Evolutionary conservation across 1,139 yeast species (phyloP).

Genomic region (Lodderomyces parapsilosis): DNA sequence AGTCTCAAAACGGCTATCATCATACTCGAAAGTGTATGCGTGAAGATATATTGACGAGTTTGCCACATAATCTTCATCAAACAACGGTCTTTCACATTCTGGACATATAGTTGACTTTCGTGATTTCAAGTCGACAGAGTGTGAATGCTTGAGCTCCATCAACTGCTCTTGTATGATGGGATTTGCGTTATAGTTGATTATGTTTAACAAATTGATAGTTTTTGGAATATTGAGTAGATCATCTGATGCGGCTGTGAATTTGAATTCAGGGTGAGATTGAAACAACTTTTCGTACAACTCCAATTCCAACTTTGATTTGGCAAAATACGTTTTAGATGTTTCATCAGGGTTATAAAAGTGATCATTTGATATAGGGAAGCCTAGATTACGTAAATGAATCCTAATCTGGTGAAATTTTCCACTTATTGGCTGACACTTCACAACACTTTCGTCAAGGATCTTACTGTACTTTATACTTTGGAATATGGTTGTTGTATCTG

Average conservation of each 20-base stretch:
- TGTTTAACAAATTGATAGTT: slow-evolving; percentile 17
- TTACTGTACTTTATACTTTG: slow-evolving; percentile 23
- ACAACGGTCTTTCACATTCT: slow-evolving; percentile 45
- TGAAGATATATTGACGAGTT: slow-evolving; percentile 50
- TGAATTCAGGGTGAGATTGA: slow-evolving; percentile 17
- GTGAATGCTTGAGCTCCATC: slow-evolving; percentile 18
- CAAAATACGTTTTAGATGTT: slow-evolving; percentile 10
- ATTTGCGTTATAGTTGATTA: slow-evolving; percentile 18
- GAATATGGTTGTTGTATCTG: slow-evolving; percentile 36
- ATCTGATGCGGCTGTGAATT: slow-evolving; percentile 7
- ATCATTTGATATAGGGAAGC: slow-evolving; percentile 71
- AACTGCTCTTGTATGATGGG: slow-evolving; percentile 9
- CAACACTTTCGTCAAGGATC: slow-evolving; percentile 48
- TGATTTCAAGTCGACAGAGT: slow-evolving; percentile 5
- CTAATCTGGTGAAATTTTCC: slow-evolving; percentile 82
- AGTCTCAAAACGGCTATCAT: slow-evolving; percentile 26
- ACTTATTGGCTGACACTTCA: slow-evolving; percentile 63
- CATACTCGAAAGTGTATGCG: slow-evolving; percentile 31
- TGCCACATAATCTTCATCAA: slow-evolving; percentile 17
- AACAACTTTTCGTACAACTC: slow-evolving; percentile 26
- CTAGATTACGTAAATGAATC: slow-evolving; percentile 64
- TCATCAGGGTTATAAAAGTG: slow-evolving; percentile 45
- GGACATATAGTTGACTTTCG: slow-evolving; percentile 21
- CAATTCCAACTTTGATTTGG: slow-evolving; percentile 28
- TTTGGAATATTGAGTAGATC: slow-evolving; percentile 5